Conservation (phyloP, 208 protist genomes). For the Crithidia fasciculata region DNA sequence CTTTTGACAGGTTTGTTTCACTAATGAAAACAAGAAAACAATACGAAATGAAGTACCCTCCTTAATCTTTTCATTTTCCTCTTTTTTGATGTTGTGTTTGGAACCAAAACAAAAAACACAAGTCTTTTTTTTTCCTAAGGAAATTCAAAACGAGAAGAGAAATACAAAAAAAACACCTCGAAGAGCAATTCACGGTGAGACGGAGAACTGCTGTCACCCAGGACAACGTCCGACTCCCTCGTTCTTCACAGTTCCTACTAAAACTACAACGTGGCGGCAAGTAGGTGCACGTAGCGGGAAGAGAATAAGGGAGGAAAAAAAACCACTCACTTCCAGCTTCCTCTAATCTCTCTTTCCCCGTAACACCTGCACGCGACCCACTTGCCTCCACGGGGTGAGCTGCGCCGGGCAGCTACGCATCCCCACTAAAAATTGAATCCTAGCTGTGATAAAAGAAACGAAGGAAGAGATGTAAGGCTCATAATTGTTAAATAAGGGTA, state of each 20-base stretch:
- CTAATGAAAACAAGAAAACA: constrained; percentile 26
- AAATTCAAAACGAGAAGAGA: constrained; percentile 25
- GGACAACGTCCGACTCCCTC: neutral
- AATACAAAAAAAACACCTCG: neutral
- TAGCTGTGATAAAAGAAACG: constrained; percentile 3
- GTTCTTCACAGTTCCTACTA: constrained; percentile 17
- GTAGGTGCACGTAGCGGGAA: neutral
- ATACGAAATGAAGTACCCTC: constrained; percentile 26
- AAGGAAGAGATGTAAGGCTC: constrained; percentile 8
- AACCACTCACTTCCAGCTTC: neutral
- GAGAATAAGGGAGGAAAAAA: neutral
- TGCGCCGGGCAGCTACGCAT: constrained; percentile 14
- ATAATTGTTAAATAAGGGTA: constrained; percentile 24
- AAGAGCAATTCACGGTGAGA: constrained; percentile 1
- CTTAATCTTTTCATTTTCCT: constrained; percentile 8
- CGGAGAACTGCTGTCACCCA: neutral
- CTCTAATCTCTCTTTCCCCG: neutral
- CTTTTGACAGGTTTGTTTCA: constrained; percentile 10
- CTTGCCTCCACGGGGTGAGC: constrained; percentile 4
- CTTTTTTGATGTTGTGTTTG: constrained; percentile 21
- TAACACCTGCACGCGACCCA: neutral
- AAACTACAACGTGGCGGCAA: neutral
- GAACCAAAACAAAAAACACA: constrained; percentile 16
- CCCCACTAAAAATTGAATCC: constrained; percentile 14
- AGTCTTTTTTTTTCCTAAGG: constrained; percentile 15